Evolutionary conservation across 495 filamentous ascomycete species (phyloP), one percentile per base, ranked within the genome.

Genomic region (Penicillium chermesinum): DNA sequence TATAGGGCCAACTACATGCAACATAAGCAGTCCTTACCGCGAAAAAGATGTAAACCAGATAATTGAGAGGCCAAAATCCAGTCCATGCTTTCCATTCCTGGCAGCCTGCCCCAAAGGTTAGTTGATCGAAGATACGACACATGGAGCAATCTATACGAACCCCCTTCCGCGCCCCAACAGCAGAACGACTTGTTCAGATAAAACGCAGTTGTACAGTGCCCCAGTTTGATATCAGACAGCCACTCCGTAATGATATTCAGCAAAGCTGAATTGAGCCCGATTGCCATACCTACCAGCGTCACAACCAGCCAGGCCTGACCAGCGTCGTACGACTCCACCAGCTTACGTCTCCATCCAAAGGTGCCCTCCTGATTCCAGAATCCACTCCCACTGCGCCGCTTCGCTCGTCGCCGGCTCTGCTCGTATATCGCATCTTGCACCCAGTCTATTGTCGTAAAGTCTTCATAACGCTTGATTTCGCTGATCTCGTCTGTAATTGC

Each of bases 381-480:
- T 2, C 87, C 84, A 15, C 80, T 84, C 13, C 81, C 81, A 53
- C 84, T 83, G 71, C 81, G 83, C 58, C 85, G 78, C 61, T 83
- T 76, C 15, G 86, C 80, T 58, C 87, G 86, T 41, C 91, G 78
- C 39, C 91, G 81, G 30, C 86, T 68, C 65, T 95, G 88, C 65
- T 95, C 93, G 38, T 90, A 84, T 12, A 91, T 85, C 1, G 91
- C 91, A 81, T 98, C 93, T 63, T 98, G 90, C 1, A 98, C 90
- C 93, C 93, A 98, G 65, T 98, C 91, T 79, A 98, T 98, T 0
- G 93, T 98, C 3, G 91, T 96, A 63, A 98, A 98, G 61, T 88
- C 83, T 64, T 97, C 93, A 72, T 98, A 98, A 69, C 94, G 81
- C 68, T 96, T 95, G 62, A 98, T 96, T 72, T 96, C 87, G 37